phyloP scores from a whole-genome alignment of 1,139 yeast species.

The Petasospora rhodanensis region DNA sequence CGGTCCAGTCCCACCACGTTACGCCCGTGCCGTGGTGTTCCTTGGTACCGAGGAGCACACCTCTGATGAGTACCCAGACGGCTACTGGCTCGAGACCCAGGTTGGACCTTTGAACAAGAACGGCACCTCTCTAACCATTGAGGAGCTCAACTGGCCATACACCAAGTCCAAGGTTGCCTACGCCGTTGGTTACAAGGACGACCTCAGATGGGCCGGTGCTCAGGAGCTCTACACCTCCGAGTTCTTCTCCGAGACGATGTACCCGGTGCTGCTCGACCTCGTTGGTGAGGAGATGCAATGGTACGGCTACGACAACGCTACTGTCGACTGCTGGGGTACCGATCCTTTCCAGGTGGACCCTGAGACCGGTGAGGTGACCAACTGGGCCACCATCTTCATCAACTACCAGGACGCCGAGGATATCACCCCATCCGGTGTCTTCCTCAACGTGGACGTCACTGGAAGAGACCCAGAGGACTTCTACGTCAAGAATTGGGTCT shows the following conservation, averaged over 20 bases:
- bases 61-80: conserved; percentile 20
- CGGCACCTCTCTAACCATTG: conserved; percentile 13
- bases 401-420: conserved; percentile 22
- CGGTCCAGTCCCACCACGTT: conserved; percentile 19
- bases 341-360: conserved; percentile 21
- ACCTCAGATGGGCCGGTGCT: conserved; percentile 9
- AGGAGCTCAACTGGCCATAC: conserved; percentile 18
- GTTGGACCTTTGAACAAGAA: conserved; percentile 23
- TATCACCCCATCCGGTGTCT: conserved; percentile 20
- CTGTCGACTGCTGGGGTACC: conserved; percentile 23
- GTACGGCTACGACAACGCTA: conserved; percentile 16
- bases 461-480: conserved; percentile 19
- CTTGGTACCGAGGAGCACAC: conserved; percentile 23
- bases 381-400: conserved; percentile 20
- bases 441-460: conserved; percentile 19
- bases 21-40: conserved; percentile 23
- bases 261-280: conserved; percentile 14
- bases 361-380: conserved; percentile 12
- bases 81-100: conserved; percentile 24
- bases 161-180: conserved; percentile 19
- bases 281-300: conserved; percentile 11
- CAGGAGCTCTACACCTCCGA: conserved; percentile 5
- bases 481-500: conserved; percentile 19
- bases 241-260: conserved; percentile 11
- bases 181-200: conserved; percentile 21